Conservation (phyloP, 1,284 basidiomycete genomes). For the Ceratobasidium sp. region DNA sequence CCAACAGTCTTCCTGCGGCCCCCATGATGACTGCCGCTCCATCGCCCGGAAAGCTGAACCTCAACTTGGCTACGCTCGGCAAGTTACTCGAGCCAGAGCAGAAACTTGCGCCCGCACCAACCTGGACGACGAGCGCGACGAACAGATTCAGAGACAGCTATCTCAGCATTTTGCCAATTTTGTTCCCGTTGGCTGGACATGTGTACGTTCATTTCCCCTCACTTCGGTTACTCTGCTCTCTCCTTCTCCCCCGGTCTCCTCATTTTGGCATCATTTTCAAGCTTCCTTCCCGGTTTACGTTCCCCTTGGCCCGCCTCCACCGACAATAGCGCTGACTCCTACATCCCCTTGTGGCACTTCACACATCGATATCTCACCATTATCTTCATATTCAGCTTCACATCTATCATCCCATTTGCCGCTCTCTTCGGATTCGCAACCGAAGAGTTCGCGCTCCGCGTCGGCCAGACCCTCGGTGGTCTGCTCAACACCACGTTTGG, state of each 20-base stretch:
- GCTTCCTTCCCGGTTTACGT: too few species aligned
- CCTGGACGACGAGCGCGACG: slow-evolving; percentile 43
- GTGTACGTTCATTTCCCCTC: slow-evolving; percentile 23
- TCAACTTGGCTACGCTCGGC: slow-evolving; percentile 30
- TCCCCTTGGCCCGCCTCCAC: too few species aligned
- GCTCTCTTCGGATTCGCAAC: slow-evolving; percentile 88
- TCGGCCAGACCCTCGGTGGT: slow-evolving; percentile 88
- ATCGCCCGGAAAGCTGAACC: slow-evolving; percentile 17
- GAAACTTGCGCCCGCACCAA: slow-evolving; percentile 47
- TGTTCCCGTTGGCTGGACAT: slow-evolving; percentile 49
- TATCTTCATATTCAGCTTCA: slow-evolving; percentile 46
- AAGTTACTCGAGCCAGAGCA: slow-evolving; percentile 47
- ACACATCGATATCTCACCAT: slow-evolving; percentile 38
- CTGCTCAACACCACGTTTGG: slow-evolving; percentile 76
- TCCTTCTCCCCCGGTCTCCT: neutral
- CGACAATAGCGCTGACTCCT: neutral
- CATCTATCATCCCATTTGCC: slow-evolving; percentile 77
- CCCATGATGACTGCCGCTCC: neutral
- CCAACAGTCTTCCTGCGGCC: slow-evolving; percentile 43
- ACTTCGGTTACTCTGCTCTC: neutral
- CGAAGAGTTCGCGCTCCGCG: slow-evolving; percentile 85
- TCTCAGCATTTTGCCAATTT: slow-evolving; percentile 45
- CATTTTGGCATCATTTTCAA: too few species aligned
- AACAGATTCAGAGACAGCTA: slow-evolving; percentile 48
- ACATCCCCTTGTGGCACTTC: slow-evolving; percentile 34